phyloP scores from a whole-genome alignment of 2,329 filamentous ascomycete species.

The Dactylellina leptospora region DNA sequence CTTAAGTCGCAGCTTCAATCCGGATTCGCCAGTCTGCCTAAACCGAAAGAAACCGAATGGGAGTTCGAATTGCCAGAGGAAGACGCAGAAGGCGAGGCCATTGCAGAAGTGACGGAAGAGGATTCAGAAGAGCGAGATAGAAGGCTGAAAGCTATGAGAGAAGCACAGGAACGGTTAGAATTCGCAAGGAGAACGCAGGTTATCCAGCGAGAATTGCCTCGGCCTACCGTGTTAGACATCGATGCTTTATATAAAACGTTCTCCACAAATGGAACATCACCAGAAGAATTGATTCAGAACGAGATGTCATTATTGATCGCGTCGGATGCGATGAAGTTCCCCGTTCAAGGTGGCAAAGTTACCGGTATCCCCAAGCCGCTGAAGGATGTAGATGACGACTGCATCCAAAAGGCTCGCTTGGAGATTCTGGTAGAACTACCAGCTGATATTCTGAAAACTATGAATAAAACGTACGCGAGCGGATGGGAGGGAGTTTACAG shows the following conservation, averaged over 20 bases:
- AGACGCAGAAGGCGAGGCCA: conserved; percentile 50
- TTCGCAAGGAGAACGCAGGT: conserved; percentile 86
- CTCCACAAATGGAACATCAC: conserved; percentile 69
- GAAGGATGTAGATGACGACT: conserved; percentile 73
- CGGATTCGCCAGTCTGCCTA: conserved; percentile 83
- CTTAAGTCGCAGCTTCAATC: conserved; percentile 74
- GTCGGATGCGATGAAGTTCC: conserved; percentile 79
- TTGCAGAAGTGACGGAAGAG: conserved; percentile 61
- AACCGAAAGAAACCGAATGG: conserved; percentile 92
- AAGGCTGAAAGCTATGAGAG: conserved; percentile 69
- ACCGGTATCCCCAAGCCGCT: conserved; percentile 70
- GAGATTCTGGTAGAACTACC: conserved; percentile 76
- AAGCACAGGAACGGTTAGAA: conserved; percentile 75
- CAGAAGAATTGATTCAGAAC: conserved; percentile 69
- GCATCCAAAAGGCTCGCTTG: conserved; percentile 77
- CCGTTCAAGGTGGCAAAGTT: conserved; percentile 73
- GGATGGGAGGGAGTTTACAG: conserved; percentile 64
- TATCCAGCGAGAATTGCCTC: conserved; percentile 83
- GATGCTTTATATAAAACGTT: conserved; percentile 70
- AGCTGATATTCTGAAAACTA: conserved; percentile 64
- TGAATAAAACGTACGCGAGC: conserved; percentile 65
- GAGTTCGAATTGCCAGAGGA: conserved; percentile 75
- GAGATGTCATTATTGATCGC: conserved; percentile 84
- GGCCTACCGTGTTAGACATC: conserved; percentile 77
- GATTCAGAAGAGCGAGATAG: conserved; percentile 79